These are phyloP conservation scores for Tripidium arundinaceum DNA, from an alignment of 202 grass and related monocot species.

Conservation along the genomic window DNA sequence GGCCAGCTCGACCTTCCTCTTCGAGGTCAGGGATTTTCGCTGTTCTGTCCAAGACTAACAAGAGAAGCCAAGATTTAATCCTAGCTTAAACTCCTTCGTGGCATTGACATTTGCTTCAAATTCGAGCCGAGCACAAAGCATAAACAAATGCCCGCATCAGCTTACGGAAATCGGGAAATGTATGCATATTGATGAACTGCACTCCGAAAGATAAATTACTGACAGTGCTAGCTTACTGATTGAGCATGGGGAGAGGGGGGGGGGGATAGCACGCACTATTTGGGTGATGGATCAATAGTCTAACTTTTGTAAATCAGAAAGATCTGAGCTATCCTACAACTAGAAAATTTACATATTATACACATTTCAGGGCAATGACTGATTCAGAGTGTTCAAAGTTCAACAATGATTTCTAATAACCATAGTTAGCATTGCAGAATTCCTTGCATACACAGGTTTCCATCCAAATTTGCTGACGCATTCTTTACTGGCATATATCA, in stretches of 20 bases:
- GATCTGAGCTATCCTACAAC: neutral
- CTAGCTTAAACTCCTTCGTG: neutral
- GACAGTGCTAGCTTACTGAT: neutral
- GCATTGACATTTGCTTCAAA: neutral
- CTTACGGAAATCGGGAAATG: neutral
- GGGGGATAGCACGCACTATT: too few relatives aligned
- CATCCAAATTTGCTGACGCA: neutral
- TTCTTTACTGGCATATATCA: constrained; percentile 8
- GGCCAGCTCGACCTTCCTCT: constrained; percentile 59
- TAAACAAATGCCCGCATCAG: neutral
- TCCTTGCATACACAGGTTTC: neutral
- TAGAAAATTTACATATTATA: neutral
- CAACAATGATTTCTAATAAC: neutral
- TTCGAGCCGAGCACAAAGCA: neutral
- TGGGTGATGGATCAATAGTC: neutral
- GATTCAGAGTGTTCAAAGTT: neutral
- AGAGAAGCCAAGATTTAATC: constrained; percentile 27
- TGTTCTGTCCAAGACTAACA: constrained; percentile 83
- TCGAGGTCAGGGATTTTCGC: constrained; percentile 56
- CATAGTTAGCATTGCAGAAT: neutral
- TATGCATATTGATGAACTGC: neutral
- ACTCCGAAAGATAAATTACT: constrained; percentile 16
- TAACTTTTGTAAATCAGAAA: neutral
- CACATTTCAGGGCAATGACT: too few relatives aligned
- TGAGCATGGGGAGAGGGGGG: neutral